Evolutionary conservation across 2,329 filamentous ascomycete genomes (phyloP).

Genomic region (Samsoniella hepiali): DNA sequence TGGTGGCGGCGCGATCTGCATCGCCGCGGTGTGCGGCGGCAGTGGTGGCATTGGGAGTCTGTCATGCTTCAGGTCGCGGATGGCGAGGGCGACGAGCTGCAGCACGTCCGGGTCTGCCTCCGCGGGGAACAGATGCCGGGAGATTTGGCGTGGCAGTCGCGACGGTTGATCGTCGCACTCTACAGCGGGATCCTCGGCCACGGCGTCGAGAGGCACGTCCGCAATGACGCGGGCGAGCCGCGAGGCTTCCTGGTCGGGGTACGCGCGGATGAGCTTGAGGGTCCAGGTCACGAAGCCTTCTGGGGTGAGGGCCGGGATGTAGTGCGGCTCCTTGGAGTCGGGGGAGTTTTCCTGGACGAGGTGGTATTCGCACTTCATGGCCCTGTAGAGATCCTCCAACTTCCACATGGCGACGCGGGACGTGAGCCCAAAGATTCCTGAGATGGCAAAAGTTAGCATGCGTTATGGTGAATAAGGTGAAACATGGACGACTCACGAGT

Average conservation of each 20-base stretch:
- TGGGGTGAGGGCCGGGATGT: slow-evolving; percentile 63
- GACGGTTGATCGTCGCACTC: slow-evolving; percentile 61
- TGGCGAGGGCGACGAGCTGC: slow-evolving; percentile 57
- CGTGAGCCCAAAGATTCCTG: slow-evolving; percentile 2
- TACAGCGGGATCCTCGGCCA: slow-evolving; percentile 41
- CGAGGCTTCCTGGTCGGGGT: slow-evolving; percentile 71
- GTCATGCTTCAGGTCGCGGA: slow-evolving; percentile 44
- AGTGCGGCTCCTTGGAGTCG: slow-evolving; percentile 48
- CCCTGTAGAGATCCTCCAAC: slow-evolving; percentile 45
- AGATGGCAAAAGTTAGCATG: not conserved
- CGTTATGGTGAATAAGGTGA: not conserved
- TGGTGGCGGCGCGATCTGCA: not conserved
- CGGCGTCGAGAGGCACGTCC: slow-evolving; percentile 62
- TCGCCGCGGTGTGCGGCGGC: no score
- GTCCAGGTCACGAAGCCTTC: slow-evolving; percentile 70
- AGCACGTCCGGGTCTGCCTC: slow-evolving; percentile 54
- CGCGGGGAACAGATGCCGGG: slow-evolving; percentile 67
- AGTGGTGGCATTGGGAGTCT: not conserved
- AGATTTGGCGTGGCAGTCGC: slow-evolving; percentile 74
- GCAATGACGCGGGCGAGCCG: slow-evolving; percentile 66
- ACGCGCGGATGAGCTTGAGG: slow-evolving; percentile 67
- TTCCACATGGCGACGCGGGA: not conserved
- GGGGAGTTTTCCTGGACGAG: slow-evolving; percentile 52
- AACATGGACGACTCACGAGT: slow-evolving; percentile 44
- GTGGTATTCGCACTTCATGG: slow-evolving; percentile 59